Evolutionary conservation across 176 grass and related monocot genomes (phyloP).

Genomic region (Oryza longistaminata): DNA sequence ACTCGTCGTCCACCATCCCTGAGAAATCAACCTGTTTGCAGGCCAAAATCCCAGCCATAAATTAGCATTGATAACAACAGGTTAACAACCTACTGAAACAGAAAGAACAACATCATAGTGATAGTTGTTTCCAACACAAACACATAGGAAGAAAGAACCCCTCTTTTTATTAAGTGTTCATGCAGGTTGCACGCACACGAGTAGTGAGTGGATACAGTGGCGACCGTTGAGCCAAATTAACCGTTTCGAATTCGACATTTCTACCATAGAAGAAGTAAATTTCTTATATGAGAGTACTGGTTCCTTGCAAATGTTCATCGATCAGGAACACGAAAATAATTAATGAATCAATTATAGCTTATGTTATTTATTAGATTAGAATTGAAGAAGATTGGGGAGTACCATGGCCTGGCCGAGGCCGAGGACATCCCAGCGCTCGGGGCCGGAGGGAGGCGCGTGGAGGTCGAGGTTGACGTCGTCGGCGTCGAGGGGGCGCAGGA

Average conservation of each 20-base stretch:
- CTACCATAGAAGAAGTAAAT: neutral
- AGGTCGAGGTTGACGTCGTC: constrained; percentile 38
- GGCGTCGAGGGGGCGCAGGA: neutral
- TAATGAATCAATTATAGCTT: neutral
- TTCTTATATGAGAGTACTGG: neutral
- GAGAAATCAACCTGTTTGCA: constrained; percentile 82
- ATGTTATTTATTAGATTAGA: neutral
- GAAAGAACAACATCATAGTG: neutral
- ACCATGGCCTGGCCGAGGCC: constrained; percentile 98
- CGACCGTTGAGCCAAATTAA: neutral
- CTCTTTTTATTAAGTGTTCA: neutral
- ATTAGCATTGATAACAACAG: constrained; percentile 11
- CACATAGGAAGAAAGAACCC: neutral
- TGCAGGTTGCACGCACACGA: neutral
- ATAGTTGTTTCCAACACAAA: neutral
- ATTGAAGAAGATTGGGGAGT: constrained; percentile 2
- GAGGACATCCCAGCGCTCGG: constrained; percentile 85
- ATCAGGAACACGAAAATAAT: neutral
- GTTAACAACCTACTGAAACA: neutral
- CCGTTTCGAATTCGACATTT: neutral
- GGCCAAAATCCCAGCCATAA: neutral
- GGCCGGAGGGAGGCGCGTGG: constrained; percentile 20
- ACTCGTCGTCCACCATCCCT: constrained; percentile 77
- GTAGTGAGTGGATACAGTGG: neutral
- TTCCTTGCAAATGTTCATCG: neutral